phyloP scores from a whole-genome alignment of 108 stramenopile species.

The Nannochloropsis granulata region DNA sequence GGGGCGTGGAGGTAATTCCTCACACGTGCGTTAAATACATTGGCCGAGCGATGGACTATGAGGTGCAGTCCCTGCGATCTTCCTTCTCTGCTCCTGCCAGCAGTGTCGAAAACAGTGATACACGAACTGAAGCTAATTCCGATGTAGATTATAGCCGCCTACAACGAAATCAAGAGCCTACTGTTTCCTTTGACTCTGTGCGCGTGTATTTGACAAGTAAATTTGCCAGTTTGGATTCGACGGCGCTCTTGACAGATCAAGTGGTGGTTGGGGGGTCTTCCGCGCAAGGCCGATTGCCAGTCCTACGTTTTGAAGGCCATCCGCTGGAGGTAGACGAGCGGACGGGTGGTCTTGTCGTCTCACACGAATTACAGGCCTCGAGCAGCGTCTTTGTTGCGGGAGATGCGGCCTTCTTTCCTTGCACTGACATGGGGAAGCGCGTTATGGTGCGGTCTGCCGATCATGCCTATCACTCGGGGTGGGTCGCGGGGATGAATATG shows the following conservation, averaged over 20 bases:
- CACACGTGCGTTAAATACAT: conserved; percentile 4
- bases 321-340: neutral
- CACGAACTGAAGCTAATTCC: neutral
- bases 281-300: neutral
- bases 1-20: neutral
- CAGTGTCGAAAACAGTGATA: neutral
- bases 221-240: neutral
- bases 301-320: neutral
- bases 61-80: neutral
- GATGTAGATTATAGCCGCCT: neutral
- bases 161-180: neutral
- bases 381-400: conserved; percentile 17
- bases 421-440: neutral
- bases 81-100: neutral
- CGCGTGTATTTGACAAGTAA: neutral
- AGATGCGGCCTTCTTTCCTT: conserved; percentile 12
- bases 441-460: conserved; percentile 14
- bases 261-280: neutral
- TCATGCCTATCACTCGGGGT: conserved; percentile 20
- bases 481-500: conserved; percentile 24
- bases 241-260: neutral
- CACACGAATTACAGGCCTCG: conserved; percentile 9
- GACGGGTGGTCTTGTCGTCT: conserved; percentile 7
- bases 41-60: neutral
- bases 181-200: neutral